Evolutionary conservation across 768 basidiomycete species (phyloP), one percentile per base, ranked within the genome.

Genomic region (Pleurotus tuber-regium): DNA sequence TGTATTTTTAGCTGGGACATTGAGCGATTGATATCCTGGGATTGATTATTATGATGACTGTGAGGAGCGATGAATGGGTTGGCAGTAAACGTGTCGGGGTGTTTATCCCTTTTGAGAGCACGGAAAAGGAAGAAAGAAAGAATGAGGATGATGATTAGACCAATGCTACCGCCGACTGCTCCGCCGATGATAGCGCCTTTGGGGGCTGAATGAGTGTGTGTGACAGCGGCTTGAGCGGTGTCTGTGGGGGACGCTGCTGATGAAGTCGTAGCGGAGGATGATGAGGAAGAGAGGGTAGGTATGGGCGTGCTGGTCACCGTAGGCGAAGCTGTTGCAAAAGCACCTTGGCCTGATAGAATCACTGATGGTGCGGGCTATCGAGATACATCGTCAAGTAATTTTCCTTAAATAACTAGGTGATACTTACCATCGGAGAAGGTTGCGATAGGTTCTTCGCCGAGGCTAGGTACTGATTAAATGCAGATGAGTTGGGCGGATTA

Each of bases 401-500:
- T 5, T 10, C 24, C 2, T 9, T 8, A 12, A 24, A 21, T 14
- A 36, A 28, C 10, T 9, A 12, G 10, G 23, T 2, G 24, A 30
- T 9, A 24, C 43, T 25, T 4, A 44, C 43, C n/a, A 28, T 39
- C 4, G 46, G 46, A n/a, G 31, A 9, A 18, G 29, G 29, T 19
- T 33, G 12, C 4, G 46, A 48, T 16, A 35, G n/a, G 31, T 48
- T 19, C 43, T 58, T 58, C 9, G 57, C 57, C 14, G 56, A 41
- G 2, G 43, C 16, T 19, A 49, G 21, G 21, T 36, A 59, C 12
- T 10, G 14, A 18, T 40, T 38, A 16, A 38, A 59, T 23, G 48
- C 24, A 19, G 25, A 47, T 18, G 38, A 38, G 10, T 50, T 53
- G 2, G 56, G 57, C 7, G 57, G 57, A 41, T 58, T 57, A 41